Base-by-base conservation (phyloP, 2,329 filamentous ascomycete species). In the Dendrostoma leiphaemia region DNA sequence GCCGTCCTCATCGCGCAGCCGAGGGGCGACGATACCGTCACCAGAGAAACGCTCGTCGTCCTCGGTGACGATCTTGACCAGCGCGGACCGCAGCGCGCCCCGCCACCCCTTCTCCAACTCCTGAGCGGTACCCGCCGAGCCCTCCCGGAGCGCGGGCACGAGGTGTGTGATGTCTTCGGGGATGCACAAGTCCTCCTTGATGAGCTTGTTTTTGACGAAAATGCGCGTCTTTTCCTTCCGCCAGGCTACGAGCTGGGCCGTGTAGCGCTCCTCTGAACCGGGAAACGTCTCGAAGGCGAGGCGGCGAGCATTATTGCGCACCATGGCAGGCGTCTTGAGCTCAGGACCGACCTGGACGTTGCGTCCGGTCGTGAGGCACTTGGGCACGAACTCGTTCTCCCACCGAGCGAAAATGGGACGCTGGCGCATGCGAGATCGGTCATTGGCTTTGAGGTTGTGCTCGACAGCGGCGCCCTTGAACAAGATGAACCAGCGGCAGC, bases 381-480 rank as follows among this genome's bases (percentile, higher is more conserved):
- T 63, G 0, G 84, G 83, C n/a, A 88, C 67, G 58, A 82, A 91
- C 5, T 85, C 80, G 1, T 85, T 74, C 4, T 86, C 66, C 78
- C 87, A 92, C 6, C 67, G 65, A 2, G 72, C 71, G 64, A 84
- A 91, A 26, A 84, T 74, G 0, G 78, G 76, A 0, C 88, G 78
- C 37, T 75, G 72, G 0, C 60, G 65, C 69, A 84, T 74, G 2
- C 84, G 78, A 21, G 76, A 74, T 1, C 83, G 76, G 59, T 89
- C 85, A 52, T 82, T 83, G 21, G 74, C 61, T 32, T 76, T 81
- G 54, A 80, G 64, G 38, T 65, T 71, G 49, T 66, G 65, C n/a
- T 59, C 59, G 1, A 71, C 70, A 3, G 65, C 64, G 7, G 24
- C n/a, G 44, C n/a, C 43, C 26, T 50, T 44, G 31, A 66, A 59